Evolutionary conservation across 495 filamentous ascomycete species (phyloP).

Genomic region (Parathielavia appendiculata): DNA sequence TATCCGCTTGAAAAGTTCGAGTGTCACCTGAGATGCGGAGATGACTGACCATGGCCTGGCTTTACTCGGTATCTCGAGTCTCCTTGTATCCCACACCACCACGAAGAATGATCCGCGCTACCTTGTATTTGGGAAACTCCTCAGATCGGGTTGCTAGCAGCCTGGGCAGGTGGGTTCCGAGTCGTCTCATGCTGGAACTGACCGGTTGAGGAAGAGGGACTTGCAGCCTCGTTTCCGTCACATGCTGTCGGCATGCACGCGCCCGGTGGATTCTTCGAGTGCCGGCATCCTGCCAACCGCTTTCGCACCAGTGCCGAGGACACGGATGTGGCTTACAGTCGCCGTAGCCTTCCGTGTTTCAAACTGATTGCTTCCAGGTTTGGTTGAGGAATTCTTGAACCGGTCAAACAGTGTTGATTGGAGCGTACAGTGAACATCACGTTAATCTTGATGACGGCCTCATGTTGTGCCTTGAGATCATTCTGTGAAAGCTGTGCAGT

Average conservation of each 20-base stretch:
- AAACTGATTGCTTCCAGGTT: background rate
- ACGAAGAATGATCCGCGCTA: no score
- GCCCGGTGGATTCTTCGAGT: background rate
- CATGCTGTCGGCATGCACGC: slow-evolving; percentile 9
- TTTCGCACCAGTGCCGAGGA: background rate
- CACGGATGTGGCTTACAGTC: slow-evolving; percentile 8
- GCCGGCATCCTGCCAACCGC: background rate
- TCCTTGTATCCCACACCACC: no score
- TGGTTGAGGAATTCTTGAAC: no score
- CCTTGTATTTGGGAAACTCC: background rate
- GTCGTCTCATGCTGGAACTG: background rate
- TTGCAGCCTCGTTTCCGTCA: background rate
- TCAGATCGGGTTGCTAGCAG: background rate
- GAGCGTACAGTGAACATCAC: no score
- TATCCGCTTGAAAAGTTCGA: no score
- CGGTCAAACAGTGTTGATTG: no score
- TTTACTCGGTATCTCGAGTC: no score
- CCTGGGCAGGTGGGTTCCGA: background rate
- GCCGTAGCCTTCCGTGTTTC: slow-evolving; percentile 1
- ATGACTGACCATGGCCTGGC: no score
- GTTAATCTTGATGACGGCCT: no score
- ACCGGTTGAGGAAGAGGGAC: background rate
- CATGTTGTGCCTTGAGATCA: no score
- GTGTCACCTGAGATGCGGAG: no score
- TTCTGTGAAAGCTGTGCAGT: no score